Percentiles rank a stretch among this genome's conserved stretches.
Conservation (phyloP, 805 yeast species). For the Metschnikowia henanensis region DNA sequence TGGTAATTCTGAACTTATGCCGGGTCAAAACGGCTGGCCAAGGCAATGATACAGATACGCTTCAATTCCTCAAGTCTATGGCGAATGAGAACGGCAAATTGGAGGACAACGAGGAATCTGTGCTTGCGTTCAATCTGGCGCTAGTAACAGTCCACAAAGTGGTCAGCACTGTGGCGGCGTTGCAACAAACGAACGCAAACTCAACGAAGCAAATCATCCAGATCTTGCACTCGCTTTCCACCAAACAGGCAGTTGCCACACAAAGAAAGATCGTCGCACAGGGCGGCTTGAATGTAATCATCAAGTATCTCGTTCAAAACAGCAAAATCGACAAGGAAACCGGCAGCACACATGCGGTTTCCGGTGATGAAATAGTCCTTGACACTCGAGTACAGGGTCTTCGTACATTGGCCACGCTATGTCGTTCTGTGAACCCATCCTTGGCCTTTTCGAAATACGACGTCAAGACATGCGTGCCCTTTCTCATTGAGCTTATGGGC, state of each 20-base stretch:
- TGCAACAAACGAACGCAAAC: constrained; percentile 6
- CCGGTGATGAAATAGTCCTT: constrained; percentile 1
- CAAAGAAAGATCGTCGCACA: constrained; percentile 44
- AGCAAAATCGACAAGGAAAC: constrained; percentile 25
- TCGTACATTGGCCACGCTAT: constrained; percentile 43
- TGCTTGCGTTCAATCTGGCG: constrained; percentile 32
- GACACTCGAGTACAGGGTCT: constrained; percentile 35
- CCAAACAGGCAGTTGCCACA: constrained; percentile 22
- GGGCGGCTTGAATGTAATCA: constrained; percentile 41
- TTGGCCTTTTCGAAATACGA: constrained; percentile 42
- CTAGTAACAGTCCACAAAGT: constrained; percentile 26
- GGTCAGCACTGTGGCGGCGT: constrained; percentile 13
- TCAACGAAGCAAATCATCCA: constrained; percentile 17
- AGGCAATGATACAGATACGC: constrained; percentile 31
- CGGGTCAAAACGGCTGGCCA: constrained; percentile 25
- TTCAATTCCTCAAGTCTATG: constrained; percentile 37
- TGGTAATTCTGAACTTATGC: constrained; percentile 42
- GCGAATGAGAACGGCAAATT: constrained; percentile 16
- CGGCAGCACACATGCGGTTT: not conserved
- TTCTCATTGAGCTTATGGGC: constrained; percentile 47
- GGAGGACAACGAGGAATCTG: constrained; percentile 24
- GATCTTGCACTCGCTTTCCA: constrained; percentile 37
- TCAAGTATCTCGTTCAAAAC: constrained; percentile 38
- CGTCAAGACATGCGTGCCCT: constrained; percentile 45
- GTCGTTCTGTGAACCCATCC: constrained; percentile 45